phyloP scores from a whole-genome alignment of 1,139 yeast species.

The Wickerhamomyces sp. region DNA sequence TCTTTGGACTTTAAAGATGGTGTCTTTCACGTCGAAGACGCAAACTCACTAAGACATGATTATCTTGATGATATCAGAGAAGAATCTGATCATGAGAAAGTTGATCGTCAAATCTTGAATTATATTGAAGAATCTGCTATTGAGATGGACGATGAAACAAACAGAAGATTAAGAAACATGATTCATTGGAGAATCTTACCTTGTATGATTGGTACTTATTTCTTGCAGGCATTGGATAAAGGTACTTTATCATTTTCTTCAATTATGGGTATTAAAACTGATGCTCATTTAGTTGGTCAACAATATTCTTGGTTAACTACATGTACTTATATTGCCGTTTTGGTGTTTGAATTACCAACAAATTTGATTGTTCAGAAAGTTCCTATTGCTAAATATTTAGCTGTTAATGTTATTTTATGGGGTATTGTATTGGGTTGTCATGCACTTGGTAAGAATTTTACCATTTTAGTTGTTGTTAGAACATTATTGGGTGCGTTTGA shows the following conservation, averaged over 20 bases:
- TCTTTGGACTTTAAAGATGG: background rate
- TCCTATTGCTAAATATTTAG: slow-evolving; percentile 48
- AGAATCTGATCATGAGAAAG: background rate
- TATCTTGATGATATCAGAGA: background rate
- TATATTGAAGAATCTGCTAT: slow-evolving; percentile 7
- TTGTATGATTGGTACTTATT: slow-evolving; percentile 33
- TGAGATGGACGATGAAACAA: slow-evolving; percentile 9
- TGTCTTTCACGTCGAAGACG: slow-evolving; percentile 1
- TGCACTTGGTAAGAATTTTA: slow-evolving; percentile 41
- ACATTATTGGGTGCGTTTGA: slow-evolving; percentile 52
- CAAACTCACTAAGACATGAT: background rate
- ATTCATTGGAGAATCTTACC: slow-evolving; percentile 35
- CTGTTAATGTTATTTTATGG: slow-evolving; percentile 44
- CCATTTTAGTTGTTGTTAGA: slow-evolving; percentile 43
- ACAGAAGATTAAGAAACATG: slow-evolving; percentile 21
- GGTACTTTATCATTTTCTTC: slow-evolving; percentile 30
- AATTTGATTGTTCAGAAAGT: slow-evolving; percentile 44
- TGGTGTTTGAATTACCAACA: slow-evolving; percentile 41
- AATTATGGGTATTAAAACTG: slow-evolving; percentile 36
- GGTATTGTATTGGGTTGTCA: slow-evolving; percentile 45
- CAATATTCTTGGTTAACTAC: slow-evolving; percentile 43
- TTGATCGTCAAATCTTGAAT: slow-evolving; percentile 5
- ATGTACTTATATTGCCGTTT: slow-evolving; percentile 46
- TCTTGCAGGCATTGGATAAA: slow-evolving; percentile 38
- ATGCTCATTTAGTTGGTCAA: slow-evolving; percentile 23